Base-by-base conservation (phyloP, 2,329 filamentous ascomycete species). In the Ophiostoma pallidulum region DNA sequence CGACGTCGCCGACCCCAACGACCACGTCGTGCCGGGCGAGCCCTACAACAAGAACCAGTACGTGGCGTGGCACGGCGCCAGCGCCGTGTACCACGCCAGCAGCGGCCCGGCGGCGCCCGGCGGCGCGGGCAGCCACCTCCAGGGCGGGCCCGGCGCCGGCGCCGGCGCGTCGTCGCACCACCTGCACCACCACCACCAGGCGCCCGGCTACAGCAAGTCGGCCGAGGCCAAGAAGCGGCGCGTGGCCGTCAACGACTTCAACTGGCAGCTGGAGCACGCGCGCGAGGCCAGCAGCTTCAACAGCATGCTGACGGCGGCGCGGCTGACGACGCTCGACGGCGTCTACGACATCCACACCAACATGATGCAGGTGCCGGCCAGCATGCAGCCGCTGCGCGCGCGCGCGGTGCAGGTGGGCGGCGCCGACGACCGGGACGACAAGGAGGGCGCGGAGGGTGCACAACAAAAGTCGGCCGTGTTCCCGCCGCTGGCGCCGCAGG, bases 11-110 rank as follows among this genome's bases (percentile, higher is more conserved):
- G 92, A 97, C 60, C 91, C 91, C 0, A 84, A 89, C 51, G 92
- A 98, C 64, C 75, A 74, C 51, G 75, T 90, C 36, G 77, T 89
- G 22, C 75, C 77, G 8, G 86, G 84, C 33, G 84, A 94, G 62
- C 74, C 82, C n/a, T 98, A 98, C 73, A 96, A 98, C 72, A 89
- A 91, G 68, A 98, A 98, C 62, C 90, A 96, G 64, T 98, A 96
- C 61, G 92, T 98, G 24, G 92, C 92, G 24, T 98, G 92, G 92
- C 90, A 95, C 63, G 92, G 92, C 42, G 92, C 92, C 41, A 97
- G 91, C 63, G 83, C 86, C 33, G 92, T 98, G 20, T 98, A 98
- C 63, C 89, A 97, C 62, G 88, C 86, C 12, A 82, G 81, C 48
- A 82, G 81, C 48, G 78, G 75, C 2, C 86, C 88, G 1, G 81